Evolutionary conservation across 495 filamentous ascomycete species (phyloP).

Genomic region (Amniculicola lignicola): DNA sequence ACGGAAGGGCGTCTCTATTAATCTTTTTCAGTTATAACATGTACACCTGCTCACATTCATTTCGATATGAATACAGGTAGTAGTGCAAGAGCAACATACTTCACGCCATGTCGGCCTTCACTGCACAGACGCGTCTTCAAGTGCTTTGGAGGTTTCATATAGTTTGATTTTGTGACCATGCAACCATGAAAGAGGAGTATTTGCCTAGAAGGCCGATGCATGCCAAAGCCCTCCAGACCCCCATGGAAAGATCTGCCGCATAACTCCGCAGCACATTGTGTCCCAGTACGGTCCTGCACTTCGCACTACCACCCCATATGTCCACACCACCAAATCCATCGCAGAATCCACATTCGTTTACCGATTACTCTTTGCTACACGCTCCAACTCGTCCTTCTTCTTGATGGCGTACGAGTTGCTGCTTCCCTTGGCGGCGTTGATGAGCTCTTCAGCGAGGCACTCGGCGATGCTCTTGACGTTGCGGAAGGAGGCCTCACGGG

Average conservation of each 20-base stretch:
- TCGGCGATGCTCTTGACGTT: slow-evolving; percentile 98
- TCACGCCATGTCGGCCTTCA: too few species aligned
- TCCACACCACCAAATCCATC: background rate
- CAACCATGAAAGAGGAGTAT: slow-evolving; percentile 34
- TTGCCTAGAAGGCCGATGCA: slow-evolving; percentile 29
- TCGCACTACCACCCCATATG: background rate
- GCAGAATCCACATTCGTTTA: slow-evolving; percentile 50
- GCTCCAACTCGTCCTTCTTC: slow-evolving; percentile 99
- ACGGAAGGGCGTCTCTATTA: too few species aligned
- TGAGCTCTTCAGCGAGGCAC: slow-evolving; percentile 98
- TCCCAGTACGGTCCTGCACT: too few species aligned
- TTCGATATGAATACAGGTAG: too few species aligned
- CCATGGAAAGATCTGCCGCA: slow-evolving; percentile 2
- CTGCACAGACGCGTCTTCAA: too few species aligned
- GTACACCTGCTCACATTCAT: too few species aligned
- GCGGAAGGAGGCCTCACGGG: slow-evolving; percentile 94
- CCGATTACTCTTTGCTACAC: slow-evolving; percentile 99
- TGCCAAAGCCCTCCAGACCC: slow-evolving; percentile 25
- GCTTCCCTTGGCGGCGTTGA: slow-evolving; percentile 99
- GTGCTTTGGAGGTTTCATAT: too few species aligned
- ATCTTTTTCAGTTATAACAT: too few species aligned
- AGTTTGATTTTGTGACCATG: slow-evolving; percentile 34
- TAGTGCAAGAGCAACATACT: too few species aligned
- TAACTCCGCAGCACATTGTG: slow-evolving; percentile 1
- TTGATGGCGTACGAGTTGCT: slow-evolving; percentile 99